phyloP scores from a whole-genome alignment of 192 early-diverging fungal genomes.

The Backusella sp. region DNA sequence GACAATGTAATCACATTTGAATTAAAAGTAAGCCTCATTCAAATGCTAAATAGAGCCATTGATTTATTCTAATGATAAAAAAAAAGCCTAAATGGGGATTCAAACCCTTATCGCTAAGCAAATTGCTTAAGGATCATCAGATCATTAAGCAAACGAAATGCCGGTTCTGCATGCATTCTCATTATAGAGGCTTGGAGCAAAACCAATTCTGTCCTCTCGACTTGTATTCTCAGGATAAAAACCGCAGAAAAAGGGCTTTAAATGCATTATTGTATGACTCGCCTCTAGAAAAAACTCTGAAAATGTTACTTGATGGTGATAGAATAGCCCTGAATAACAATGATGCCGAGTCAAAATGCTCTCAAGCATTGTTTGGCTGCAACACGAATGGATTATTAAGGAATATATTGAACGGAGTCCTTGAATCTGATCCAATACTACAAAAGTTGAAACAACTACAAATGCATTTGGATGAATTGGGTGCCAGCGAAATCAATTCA shows the following conservation, averaged over 20 bases:
- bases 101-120: constrained; percentile 36
- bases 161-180: constrained; percentile 70
- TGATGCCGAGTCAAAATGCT: neutral
- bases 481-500: constrained; percentile 44
- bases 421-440: constrained; percentile 44
- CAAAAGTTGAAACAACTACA: constrained; percentile 40
- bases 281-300: constrained; percentile 26
- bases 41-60: neutral
- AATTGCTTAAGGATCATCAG: neutral
- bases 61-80: neutral
- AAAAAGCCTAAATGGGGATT: constrained; percentile 70
- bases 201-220: constrained; percentile 61
- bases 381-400: constrained; percentile 10
- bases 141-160: constrained; percentile 53
- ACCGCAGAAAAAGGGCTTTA: constrained; percentile 39
- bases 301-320: neutral
- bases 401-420: constrained; percentile 30
- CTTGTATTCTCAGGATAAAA: constrained; percentile 44
- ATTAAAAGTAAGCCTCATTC: constrained; percentile 20
- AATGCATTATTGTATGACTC: constrained; percentile 16
- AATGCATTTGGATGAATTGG: constrained; percentile 44
- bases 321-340: neutral
- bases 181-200: constrained; percentile 31
- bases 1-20: constrained; percentile 15
- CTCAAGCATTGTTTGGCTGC: neutral